phyloP scores from a whole-genome alignment of 495 filamentous ascomycete species.

The Xylaria intraflava region DNA sequence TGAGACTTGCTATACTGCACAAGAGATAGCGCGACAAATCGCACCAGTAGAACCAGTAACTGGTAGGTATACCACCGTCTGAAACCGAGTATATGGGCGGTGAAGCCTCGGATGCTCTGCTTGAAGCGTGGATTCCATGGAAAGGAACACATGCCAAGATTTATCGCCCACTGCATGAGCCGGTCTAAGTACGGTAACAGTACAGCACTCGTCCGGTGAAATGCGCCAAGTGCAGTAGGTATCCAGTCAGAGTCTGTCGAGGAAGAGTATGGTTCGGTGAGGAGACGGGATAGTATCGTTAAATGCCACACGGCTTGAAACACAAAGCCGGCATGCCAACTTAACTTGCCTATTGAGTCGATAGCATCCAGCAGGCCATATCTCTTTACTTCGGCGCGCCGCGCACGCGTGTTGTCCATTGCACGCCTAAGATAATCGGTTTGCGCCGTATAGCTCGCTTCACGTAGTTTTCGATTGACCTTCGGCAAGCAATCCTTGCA shows the following conservation, averaged over 20 bases:
- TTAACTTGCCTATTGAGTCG: conserved; percentile 40
- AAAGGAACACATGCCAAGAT: conserved; percentile 49
- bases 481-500: conserved; percentile 67
- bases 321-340: conserved; percentile 48
- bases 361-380: conserved; percentile 46
- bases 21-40: conserved; percentile 48
- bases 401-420: conserved; percentile 57
- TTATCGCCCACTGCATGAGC: conserved; percentile 43
- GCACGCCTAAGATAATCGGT: conserved; percentile 67
- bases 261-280: conserved; percentile 10
- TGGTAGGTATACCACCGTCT: conserved; percentile 65
- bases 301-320: conserved; percentile 49
- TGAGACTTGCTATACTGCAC: conserved; percentile 40
- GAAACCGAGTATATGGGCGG: conserved; percentile 57
- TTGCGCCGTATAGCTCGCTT: conserved; percentile 69
- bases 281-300: conserved; percentile 23
- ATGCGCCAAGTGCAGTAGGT: conserved; percentile 26
- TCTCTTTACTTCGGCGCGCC: conserved; percentile 33
- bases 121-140: conserved; percentile 76
- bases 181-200: conserved; percentile 25
- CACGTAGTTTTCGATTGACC: conserved; percentile 56
- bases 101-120: conserved; percentile 55
- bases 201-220: conserved; percentile 20
- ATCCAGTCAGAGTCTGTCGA: conserved; percentile 11
- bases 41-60: conserved; percentile 50